Evolutionary conservation across 495 filamentous ascomycete species (phyloP).

Genomic region (Echria macrotheca): DNA sequence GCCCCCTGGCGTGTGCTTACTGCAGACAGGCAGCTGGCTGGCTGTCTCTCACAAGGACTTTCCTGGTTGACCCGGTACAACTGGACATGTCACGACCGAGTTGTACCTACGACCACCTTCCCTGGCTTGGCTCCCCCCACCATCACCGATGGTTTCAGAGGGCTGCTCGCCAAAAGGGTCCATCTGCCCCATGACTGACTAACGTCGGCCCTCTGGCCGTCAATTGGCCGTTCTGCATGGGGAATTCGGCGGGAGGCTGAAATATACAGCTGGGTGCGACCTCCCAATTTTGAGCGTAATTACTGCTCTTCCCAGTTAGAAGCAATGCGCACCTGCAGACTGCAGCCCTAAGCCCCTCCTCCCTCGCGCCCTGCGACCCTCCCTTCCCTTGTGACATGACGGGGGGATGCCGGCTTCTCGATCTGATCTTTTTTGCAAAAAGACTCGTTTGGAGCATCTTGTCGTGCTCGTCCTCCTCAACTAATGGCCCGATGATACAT

Average conservation of each 20-base stretch:
- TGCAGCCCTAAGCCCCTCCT: conserved; percentile 7
- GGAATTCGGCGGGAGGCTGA: conserved; percentile 4
- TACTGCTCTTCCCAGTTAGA: conserved; percentile 14
- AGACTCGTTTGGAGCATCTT: conserved; percentile 1
- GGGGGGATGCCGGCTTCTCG: conserved; percentile 7
- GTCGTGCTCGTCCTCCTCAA: conserved; percentile 6
- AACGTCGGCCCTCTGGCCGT: neutral
- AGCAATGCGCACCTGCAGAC: too few species aligned
- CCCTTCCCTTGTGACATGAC: neutral
- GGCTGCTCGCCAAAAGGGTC: neutral
- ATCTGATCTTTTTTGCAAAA: conserved; percentile 8
- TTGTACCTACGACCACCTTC: too few species aligned
- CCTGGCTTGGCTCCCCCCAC: too few species aligned
- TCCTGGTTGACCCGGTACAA: too few species aligned
- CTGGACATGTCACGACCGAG: too few species aligned
- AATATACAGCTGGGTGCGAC: conserved; percentile 1
- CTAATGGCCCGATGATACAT: conserved; percentile 9
- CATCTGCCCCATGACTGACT: conserved; percentile 11
- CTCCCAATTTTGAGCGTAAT: conserved; percentile 5
- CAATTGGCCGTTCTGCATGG: conserved; percentile 13
- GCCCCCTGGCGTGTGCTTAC: too few species aligned
- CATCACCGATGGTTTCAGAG: too few species aligned
- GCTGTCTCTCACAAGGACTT: too few species aligned
- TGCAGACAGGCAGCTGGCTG: too few species aligned
- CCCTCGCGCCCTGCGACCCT: neutral